Evolutionary conservation across 139 green algal genomes (phyloP), one percentile per base, ranked within the genome.

Genomic region (Desmodesmus armatus): DNA sequence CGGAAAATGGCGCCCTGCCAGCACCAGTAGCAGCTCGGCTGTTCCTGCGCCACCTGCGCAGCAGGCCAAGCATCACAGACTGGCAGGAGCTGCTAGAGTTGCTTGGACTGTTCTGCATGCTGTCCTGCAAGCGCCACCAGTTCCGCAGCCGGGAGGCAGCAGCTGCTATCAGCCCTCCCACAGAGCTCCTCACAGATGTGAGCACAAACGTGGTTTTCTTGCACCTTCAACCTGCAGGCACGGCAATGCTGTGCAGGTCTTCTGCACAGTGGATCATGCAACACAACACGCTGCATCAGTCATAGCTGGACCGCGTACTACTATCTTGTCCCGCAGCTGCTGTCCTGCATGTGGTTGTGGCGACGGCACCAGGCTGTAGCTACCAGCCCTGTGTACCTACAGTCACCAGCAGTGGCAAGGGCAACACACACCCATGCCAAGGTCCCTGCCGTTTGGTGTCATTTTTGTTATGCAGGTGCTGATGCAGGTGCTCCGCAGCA

Each of bases 41-140:
- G 33, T 82, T 82, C 53, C 75, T 82, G 35, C 60, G 75, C 35
- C 37, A 82, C 53, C 0, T 82, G 2, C 51, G n/a, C n/a, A n/a
- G 75, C 44, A 39, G 15, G 39, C 53, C n/a, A 25, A 13, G 23
- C 35, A 39, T 79, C 41, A 40, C 9, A 21, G 71, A 79, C 43
- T 65, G 11, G 40, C 5, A 39, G 9, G 75, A 82, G 51, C 21
- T 82, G 53, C 75, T 82, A 33, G 19, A 66, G 23, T 29, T 65
- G 9, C 25, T 82, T 21, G 75, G 35, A 1, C 29, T 71, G 1
- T 43, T 82, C 3, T 29, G 27, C 35, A 19, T 71, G 31, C 35
- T 82, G 39, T 65, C 75, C 25, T 19, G 7, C 17, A 51, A 70
- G 53, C 33, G n/a, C 23, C 25, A 80, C 35, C 75, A 82, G 51